Conservation (phyloP, 2,329 filamentous ascomycete genomes). For the Anthostomella pinea region DNA sequence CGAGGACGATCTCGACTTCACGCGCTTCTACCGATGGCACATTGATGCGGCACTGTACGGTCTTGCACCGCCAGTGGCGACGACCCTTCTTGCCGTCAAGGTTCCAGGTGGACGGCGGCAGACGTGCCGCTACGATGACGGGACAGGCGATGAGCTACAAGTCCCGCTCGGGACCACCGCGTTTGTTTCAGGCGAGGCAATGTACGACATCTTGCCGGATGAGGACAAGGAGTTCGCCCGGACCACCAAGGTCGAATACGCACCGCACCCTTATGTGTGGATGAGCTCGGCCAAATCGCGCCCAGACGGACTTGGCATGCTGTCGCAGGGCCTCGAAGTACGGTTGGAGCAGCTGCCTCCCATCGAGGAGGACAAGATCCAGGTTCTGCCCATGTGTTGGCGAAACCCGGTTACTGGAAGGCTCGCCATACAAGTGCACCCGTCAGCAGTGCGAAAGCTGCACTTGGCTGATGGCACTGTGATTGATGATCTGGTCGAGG, state of each 20-base stretch:
- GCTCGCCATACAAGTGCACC: constrained; percentile 71
- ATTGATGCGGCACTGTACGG: constrained; percentile 77
- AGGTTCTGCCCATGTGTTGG: constrained; percentile 75
- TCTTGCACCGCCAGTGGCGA: constrained; percentile 70
- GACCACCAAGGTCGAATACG: constrained; percentile 69
- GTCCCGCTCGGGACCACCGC: constrained; percentile 75
- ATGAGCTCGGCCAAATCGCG: constrained; percentile 68
- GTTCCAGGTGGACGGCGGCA: constrained; percentile 66
- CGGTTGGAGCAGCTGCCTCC: constrained; percentile 57
- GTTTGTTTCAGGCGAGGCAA: constrained; percentile 68
- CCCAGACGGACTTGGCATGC: constrained; percentile 67
- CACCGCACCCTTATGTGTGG: constrained; percentile 79
- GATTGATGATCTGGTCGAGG: constrained; percentile 64
- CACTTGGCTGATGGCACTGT: constrained; percentile 65
- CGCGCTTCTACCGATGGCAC: constrained; percentile 73
- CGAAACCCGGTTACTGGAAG: constrained; percentile 68
- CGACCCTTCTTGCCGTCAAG: constrained; percentile 69
- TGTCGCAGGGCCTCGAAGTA: constrained; percentile 65
- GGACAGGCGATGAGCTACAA: constrained; percentile 59
- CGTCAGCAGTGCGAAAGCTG: constrained; percentile 66
- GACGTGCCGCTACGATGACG: constrained; percentile 71
- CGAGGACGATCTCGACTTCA: constrained; percentile 47
- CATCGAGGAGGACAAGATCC: constrained; percentile 64
- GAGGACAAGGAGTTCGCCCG: constrained; percentile 66
- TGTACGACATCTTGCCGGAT: constrained; percentile 65